Conservation (phyloP, 129 eudicot species). For the Flaveria bidentis region DNA sequence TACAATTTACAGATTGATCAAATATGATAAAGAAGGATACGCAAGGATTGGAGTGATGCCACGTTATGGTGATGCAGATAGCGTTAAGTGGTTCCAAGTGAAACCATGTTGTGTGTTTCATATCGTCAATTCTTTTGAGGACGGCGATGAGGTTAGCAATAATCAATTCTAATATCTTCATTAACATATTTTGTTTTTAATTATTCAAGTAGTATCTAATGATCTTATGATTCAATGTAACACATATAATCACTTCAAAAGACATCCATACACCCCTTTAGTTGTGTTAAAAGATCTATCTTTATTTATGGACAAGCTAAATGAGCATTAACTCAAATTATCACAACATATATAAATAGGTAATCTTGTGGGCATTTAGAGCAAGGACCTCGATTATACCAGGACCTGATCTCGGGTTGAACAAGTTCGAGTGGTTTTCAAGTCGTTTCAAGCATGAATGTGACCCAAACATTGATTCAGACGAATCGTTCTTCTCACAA, state of each 20-base stretch:
- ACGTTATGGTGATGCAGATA: constrained; percentile 63
- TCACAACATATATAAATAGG: constrained; percentile 30
- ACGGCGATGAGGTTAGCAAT: constrained; percentile 54
- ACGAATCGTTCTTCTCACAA: constrained; percentile 46
- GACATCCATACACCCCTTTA: too few species aligned
- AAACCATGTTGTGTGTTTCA: constrained; percentile 63
- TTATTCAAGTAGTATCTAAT: background rate
- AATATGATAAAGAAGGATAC: constrained; percentile 42
- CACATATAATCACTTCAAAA: too few species aligned
- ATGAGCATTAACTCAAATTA: background rate
- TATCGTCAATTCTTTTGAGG: constrained; percentile 63
- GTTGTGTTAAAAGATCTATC: too few species aligned
- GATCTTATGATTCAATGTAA: background rate
- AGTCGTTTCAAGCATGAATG: constrained; percentile 46
- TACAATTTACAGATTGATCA: constrained; percentile 49
- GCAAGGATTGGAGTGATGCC: constrained; percentile 84
- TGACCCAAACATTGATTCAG: constrained; percentile 16
- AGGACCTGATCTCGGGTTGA: constrained; percentile 64
- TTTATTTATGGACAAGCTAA: background rate
- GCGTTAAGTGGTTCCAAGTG: constrained; percentile 61
- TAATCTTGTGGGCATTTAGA: constrained; percentile 61
- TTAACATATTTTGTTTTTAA: background rate
- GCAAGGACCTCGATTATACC: constrained; percentile 55
- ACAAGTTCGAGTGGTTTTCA: constrained; percentile 68
- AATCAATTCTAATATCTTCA: background rate